Base-by-base conservation (phyloP, 805 yeast species). In the Candida bentonensis region DNA sequence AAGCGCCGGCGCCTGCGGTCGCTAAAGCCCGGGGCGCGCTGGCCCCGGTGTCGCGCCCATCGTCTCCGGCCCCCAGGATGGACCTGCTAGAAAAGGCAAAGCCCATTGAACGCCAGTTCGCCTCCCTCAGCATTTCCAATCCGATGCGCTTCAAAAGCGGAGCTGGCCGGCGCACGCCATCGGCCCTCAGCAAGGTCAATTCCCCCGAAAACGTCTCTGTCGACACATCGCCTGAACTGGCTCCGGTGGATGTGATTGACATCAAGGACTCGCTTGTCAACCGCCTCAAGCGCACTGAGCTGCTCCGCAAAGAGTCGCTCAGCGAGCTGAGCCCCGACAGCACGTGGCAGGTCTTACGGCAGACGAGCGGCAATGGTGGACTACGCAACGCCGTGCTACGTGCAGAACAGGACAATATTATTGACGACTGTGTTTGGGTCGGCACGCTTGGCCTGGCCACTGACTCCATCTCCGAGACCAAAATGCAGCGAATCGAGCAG, bases 371-470 rank as follows among this genome's bases (percentile, higher is more conserved):
- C 4, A 92, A 92, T 56, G 94, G 88, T 25, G 92, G 95, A 5
- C 70, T 92, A 54, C 74, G 76, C 49, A 89, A 92, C 52, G 96
- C 97, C 0, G 74, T 92, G 15, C 70, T 73, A 41, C 64, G 80
- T 4, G 81, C 89, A 0, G 46, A 49, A 30, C 55, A 62, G 0
- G 64, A 67, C 9, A 58, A 57, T 4, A 33, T 42, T 2, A 47
- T 62, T 21, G 60, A 67, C 40, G 56, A 63, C 3, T 68, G 66
- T 41, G 67, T 64, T 46, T 89, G 96, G 95, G 74, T 89, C 1
- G 98, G 98, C n/a, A 79, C 95, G 0, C 63, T 83, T 26, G 94
- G 95, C 22, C 82, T 87, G 71, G 95, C 96, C 17, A 81, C 89
- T 17, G 96, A 92, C 61, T 77, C 72, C 23, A 72, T 92, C 17